Conservation (phyloP, 1,284 basidiomycete genomes). For the Cutaneotrichosporon sp. region DNA sequence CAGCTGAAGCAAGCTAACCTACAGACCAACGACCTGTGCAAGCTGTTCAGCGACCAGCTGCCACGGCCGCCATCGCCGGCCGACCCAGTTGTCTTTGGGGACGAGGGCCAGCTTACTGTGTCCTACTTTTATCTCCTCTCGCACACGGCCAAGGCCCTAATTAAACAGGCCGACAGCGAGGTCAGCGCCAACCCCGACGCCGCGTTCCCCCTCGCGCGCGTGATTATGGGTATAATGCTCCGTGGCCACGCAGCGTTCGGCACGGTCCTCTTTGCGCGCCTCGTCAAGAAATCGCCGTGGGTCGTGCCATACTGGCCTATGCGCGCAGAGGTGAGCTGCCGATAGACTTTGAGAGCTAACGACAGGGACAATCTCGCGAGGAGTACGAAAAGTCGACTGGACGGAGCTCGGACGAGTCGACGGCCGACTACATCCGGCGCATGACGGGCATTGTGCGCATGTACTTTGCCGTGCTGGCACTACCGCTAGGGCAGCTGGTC, state of each 20-base stretch:
- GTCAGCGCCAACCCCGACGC: conserved; percentile 82
- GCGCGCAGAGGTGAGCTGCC: conserved; percentile 34
- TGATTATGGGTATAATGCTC: conserved; percentile 63
- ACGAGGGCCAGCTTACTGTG: conserved; percentile 1
- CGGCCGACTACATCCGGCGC: conserved; percentile 65
- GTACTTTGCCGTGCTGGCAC: conserved; percentile 73
- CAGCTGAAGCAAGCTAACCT: not conserved
- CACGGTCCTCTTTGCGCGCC: conserved; percentile 73
- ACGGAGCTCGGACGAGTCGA: conserved; percentile 52
- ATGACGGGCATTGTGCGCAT: conserved; percentile 78
- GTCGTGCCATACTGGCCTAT: conserved; percentile 50
- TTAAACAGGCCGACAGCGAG: conserved; percentile 91
- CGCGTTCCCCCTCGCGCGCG: conserved; percentile 73
- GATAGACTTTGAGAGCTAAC: not conserved
- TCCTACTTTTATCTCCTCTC: conserved; percentile 73
- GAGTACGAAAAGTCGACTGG: conserved; percentile 66
- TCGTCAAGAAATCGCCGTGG: conserved; percentile 71
- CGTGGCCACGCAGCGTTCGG: conserved; percentile 58
- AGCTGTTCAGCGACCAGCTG: conserved; percentile 50
- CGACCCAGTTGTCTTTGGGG: conserved; percentile 44
- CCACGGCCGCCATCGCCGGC: conserved; percentile 46
- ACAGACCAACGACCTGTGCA: conserved; percentile 63
- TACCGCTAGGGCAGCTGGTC: conserved; percentile 40
- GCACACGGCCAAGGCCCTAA: conserved; percentile 78
- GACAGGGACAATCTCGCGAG: conserved; percentile 51